Evolutionary conservation across 495 filamentous ascomycete genomes (phyloP).

Genomic region (Amniculicola lignicola): DNA sequence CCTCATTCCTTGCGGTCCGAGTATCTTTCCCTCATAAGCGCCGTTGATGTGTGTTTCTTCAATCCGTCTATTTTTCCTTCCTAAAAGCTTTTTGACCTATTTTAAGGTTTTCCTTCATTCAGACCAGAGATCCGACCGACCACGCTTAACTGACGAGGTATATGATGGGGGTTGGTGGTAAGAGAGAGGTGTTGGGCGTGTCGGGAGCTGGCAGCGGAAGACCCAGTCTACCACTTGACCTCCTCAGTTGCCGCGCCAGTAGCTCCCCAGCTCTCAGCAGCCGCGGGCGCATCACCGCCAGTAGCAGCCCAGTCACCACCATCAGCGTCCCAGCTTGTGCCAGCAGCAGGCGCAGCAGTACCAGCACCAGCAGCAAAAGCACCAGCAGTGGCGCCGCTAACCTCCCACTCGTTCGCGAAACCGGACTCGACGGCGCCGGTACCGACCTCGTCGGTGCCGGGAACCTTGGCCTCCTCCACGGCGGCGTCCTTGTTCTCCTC

Average conservation of each 20-base stretch:
- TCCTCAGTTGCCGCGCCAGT: slow-evolving; percentile 40
- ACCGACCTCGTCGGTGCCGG: slow-evolving; percentile 81
- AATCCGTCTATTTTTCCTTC: background rate
- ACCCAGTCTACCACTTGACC: slow-evolving; percentile 57
- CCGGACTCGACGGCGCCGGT: slow-evolving; percentile 72
- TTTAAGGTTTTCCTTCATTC: slow-evolving; percentile 10
- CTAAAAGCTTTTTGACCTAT: slow-evolving; percentile 1
- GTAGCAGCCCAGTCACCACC: slow-evolving; percentile 65
- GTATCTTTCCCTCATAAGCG: slow-evolving; percentile 99
- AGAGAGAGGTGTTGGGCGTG: no score
- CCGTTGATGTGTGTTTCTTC: slow-evolving; percentile 55
- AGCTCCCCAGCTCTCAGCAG: slow-evolving; percentile 66
- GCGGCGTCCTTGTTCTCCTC: slow-evolving; percentile 85
- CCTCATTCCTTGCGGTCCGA: slow-evolving; percentile 56
- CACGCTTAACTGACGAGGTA: no score
- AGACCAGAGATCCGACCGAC: no score
- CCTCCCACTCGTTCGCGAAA: slow-evolving; percentile 77
- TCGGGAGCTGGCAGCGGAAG: background rate
- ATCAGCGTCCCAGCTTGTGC: slow-evolving; percentile 74
- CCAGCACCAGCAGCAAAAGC: slow-evolving; percentile 61
- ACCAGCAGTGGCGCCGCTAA: slow-evolving; percentile 56
- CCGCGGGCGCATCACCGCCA: slow-evolving; percentile 44
- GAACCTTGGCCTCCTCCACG: slow-evolving; percentile 54
- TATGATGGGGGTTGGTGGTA: no score
- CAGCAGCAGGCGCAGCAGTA: slow-evolving; percentile 55